Base-by-base conservation (phyloP, 2,329 filamentous ascomycete genomes). In the Dactylellina sp. region DNA sequence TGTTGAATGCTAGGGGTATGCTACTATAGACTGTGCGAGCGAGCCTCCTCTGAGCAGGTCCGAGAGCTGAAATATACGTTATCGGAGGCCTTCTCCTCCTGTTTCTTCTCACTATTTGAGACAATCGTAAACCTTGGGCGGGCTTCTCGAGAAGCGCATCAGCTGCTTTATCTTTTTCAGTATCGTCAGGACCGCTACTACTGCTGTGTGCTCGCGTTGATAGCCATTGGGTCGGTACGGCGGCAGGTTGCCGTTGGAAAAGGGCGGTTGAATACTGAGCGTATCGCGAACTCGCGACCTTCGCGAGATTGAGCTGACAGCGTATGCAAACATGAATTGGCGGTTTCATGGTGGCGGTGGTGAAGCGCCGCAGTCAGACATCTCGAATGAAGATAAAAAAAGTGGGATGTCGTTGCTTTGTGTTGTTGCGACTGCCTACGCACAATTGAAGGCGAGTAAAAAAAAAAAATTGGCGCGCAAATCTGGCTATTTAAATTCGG, bases 401-500 rank as follows among this genome's bases (percentile, higher is more conserved):
- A 47, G 68, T 72, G 68, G 68, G 53, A 64, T 72, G 68, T 72
- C 59, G 66, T 71, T 39, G 18, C 32, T 18, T 61, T 64, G 66
- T 61, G 68, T 71, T 72, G 68, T 50, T 18, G 61, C 40, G 11
- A 55, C 46, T 39, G 42, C 59, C 12, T 61, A 50, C 68, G n/a
- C n/a, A n/a, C n/a, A n/a, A n/a, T n/a, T n/a, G n/a, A n/a, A n/a
- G n/a, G n/a, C n/a, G n/a, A n/a, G n/a, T n/a, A 65, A 63, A 71
- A 28, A 47, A 55, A 65, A 57, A 64, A 57, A 39, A 44, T 56
- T 57, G 18, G 61, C 56, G 61, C 42, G 55, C 25, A 55, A 76
- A 75, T 39, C 25, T 77, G 37, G 44, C 63, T 72, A 72, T 72
- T 72, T 72, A 72, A 75, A 28, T 47, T 37, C 35, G 22, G 18